These are phyloP conservation scores for Prunus armeniaca DNA, from an alignment of 306 rosid genomes.

Conservation along the genomic window DNA sequence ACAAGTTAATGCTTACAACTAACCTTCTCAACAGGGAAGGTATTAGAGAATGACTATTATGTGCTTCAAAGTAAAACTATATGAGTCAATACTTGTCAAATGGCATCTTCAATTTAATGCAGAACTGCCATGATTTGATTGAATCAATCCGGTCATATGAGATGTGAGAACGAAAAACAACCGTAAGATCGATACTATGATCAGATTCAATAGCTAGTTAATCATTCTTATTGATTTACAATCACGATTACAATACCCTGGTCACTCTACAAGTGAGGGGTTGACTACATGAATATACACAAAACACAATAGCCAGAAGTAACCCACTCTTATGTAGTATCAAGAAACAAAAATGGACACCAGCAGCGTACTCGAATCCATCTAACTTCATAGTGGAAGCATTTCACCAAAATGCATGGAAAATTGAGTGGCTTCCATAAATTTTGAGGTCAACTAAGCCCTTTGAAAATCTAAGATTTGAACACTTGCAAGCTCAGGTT, in stretches of 20 bases:
- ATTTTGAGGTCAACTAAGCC: conserved; percentile 25
- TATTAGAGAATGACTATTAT: no score
- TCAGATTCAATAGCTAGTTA: conserved; percentile 5
- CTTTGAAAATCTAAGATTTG: background rate
- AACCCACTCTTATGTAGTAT: conserved; percentile 17
- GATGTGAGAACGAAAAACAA: background rate
- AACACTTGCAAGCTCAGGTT: conserved; percentile 5
- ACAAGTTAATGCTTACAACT: no score
- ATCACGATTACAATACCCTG: conserved; percentile 5
- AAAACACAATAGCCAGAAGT: conserved; percentile 15
- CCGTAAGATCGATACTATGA: background rate
- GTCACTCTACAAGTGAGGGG: conserved; percentile 12
- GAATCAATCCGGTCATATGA: background rate
- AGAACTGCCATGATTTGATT: background rate
- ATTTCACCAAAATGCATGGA: conserved; percentile 18
- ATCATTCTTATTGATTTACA: conserved; percentile 19
- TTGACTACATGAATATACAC: conserved; percentile 7
- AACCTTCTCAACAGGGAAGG: no score
- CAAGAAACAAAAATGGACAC: background rate
- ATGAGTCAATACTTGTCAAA: background rate
- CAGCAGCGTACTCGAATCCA: conserved; percentile 9
- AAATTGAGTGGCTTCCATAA: conserved; percentile 17
- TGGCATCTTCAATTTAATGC: background rate
- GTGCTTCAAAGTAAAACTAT: no score
- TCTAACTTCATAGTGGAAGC: conserved; percentile 16